These are phyloP conservation scores for Neopestalotiopsis sp. DNA, from an alignment of 2,329 filamentous ascomycete species.

Conservation along the genomic window DNA sequence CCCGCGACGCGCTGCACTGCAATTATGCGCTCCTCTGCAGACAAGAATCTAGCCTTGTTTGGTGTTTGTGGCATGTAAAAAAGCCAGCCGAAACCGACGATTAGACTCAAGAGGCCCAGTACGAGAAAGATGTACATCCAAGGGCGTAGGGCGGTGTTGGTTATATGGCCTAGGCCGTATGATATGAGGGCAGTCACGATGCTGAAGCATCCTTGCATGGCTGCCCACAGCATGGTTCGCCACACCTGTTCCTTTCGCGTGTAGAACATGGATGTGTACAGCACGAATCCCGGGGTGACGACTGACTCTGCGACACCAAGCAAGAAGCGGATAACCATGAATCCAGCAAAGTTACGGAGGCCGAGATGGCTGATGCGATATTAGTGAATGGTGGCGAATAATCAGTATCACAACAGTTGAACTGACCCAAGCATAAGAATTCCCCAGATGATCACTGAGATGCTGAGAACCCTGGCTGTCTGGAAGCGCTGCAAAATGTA, in stretches of 20 bases:
- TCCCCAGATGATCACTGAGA: constrained; percentile 27
- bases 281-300: constrained; percentile 24
- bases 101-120: constrained; percentile 35
- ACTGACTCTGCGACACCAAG: constrained; percentile 24
- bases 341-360: constrained; percentile 33
- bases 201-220: constrained; percentile 28
- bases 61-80: constrained; percentile 36
- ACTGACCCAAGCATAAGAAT: not conserved
- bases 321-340: constrained; percentile 25
- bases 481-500: constrained; percentile 34
- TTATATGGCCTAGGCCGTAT: constrained; percentile 35
- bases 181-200: constrained; percentile 29
- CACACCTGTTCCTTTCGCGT: constrained; percentile 34
- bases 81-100: constrained; percentile 30
- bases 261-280: constrained; percentile 27
- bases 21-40: constrained; percentile 27
- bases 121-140: constrained; percentile 40
- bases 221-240: constrained; percentile 25
- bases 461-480: constrained; percentile 33
- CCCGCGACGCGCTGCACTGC: constrained; percentile 34
- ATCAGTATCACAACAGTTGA: not conserved
- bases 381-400: not conserved
- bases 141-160: constrained; percentile 30
- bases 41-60: constrained; percentile 32
- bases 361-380: constrained; percentile 24